Evolutionary conservation across 441 rosid species (phyloP).

Genomic region (Gossypium trilobum): DNA sequence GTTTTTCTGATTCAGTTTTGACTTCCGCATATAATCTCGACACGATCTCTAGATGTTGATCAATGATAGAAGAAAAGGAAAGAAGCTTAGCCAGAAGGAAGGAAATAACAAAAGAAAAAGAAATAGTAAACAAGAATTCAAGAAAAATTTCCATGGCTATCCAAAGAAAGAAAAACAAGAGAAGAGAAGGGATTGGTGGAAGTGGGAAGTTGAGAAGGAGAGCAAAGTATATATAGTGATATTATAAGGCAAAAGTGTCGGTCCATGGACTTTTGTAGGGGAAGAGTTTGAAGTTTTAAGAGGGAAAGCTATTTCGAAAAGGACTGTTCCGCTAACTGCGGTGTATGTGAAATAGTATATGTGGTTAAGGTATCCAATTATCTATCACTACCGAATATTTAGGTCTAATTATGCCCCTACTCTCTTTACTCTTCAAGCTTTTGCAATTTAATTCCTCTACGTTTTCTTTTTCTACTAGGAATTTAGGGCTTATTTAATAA

Average conservation of each 20-base stretch:
- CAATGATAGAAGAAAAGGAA: slow-evolving; percentile 3
- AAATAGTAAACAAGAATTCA: slow-evolving; percentile 14
- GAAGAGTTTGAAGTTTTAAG: neutral
- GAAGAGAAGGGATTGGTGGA: neutral
- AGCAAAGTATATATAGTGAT: slow-evolving; percentile 16
- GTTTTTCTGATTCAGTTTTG: neutral
- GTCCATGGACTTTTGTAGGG: slow-evolving; percentile 1
- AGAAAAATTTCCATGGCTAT: slow-evolving; percentile 22
- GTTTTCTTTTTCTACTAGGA: too few relatives aligned
- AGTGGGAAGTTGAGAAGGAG: slow-evolving; percentile 9
- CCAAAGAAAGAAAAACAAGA: neutral
- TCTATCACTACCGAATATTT: too few relatives aligned
- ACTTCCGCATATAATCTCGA: neutral
- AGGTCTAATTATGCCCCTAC: too few relatives aligned
- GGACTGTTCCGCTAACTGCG: slow-evolving; percentile 12
- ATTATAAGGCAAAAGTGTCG: slow-evolving; percentile 13
- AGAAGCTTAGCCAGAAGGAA: slow-evolving; percentile 20
- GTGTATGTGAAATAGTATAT: neutral
- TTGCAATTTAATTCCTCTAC: too few relatives aligned
- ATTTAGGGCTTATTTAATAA: too few relatives aligned
- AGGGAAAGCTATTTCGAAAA: slow-evolving; percentile 10
- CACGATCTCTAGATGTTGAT: slow-evolving; percentile 1
- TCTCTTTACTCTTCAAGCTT: too few relatives aligned
- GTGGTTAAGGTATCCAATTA: neutral
- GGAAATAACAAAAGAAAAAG: slow-evolving; percentile 15